These are phyloP conservation scores for Podospora fimiseda DNA, from an alignment of 495 filamentous ascomycete species.

Conservation along the genomic window DNA sequence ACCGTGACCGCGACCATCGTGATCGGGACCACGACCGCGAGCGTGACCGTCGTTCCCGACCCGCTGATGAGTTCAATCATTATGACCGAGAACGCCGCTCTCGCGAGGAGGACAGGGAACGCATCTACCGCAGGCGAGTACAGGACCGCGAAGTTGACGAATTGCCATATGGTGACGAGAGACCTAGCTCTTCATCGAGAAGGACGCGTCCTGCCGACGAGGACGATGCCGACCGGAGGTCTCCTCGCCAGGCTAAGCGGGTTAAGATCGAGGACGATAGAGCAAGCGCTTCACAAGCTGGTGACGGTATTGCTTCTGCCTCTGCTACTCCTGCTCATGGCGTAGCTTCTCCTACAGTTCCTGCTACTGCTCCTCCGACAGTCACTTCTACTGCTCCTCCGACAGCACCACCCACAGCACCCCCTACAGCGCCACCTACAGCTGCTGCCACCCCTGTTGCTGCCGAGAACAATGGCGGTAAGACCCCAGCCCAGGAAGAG, in stretches of 20 bases:
- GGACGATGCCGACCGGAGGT: conserved; percentile 54
- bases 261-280: conserved; percentile 14
- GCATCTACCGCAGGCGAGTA: conserved; percentile 74
- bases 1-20: conserved; percentile 28
- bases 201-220: conserved; percentile 72
- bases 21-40: conserved; percentile 17
- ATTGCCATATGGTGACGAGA: conserved; percentile 81
- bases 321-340: too few relatives aligned
- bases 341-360: not conserved
- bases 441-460: conserved; percentile 2
- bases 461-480: conserved; percentile 56
- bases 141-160: conserved; percentile 73
- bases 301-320: not conserved
- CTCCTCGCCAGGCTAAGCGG: conserved; percentile 46
- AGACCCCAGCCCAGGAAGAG: conserved; percentile 46
- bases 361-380: not conserved
- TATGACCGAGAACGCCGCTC: conserved; percentile 68
- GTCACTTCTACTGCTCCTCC: not conserved
- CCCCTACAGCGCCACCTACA: not conserved
- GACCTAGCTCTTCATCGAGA: conserved; percentile 51
- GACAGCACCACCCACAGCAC: too few relatives aligned
- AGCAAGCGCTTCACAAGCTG: not conserved
- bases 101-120: conserved; percentile 78
- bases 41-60: conserved; percentile 33
- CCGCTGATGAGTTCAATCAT: conserved; percentile 47